These are phyloP conservation scores for Tulasnella sp. DNA, from an alignment of 768 basidiomycete species.

Conservation along the genomic window DNA sequence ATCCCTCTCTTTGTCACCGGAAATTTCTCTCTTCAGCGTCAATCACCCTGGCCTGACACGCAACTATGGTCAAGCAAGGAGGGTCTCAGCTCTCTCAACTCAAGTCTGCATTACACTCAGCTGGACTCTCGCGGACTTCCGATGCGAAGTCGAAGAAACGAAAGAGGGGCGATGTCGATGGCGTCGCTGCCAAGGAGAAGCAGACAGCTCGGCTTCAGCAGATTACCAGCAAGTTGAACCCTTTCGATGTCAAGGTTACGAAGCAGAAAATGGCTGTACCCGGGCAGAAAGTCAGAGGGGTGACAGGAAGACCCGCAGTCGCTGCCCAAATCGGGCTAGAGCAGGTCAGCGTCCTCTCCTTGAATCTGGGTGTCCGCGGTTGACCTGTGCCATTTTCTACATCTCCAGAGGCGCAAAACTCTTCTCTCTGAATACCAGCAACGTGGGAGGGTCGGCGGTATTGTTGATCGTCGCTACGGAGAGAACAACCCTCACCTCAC, in stretches of 20 bases:
- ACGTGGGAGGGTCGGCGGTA: slow-evolving; percentile 71
- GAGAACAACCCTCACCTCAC: slow-evolving; percentile 88
- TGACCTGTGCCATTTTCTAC: slow-evolving; percentile 13
- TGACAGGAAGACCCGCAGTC: slow-evolving; percentile 69
- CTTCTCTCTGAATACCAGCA: slow-evolving; percentile 80
- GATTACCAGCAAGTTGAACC: slow-evolving; percentile 79
- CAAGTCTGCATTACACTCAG: slow-evolving; percentile 68
- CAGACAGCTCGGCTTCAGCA: slow-evolving; percentile 66
- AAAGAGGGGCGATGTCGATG: slow-evolving; percentile 41
- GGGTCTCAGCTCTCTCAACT: slow-evolving; percentile 81
- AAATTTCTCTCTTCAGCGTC: slow-evolving; percentile 1
- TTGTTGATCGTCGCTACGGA: slow-evolving; percentile 91
- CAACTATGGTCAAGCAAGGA: slow-evolving; percentile 7
- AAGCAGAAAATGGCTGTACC: slow-evolving; percentile 90
- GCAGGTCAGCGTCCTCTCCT: slow-evolving; percentile 61
- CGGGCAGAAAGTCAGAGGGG: slow-evolving; percentile 75
- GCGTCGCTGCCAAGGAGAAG: slow-evolving; percentile 50
- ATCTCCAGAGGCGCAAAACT: slow-evolving; percentile 84
- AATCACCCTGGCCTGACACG: background rate
- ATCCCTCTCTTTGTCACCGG: slow-evolving; percentile 2
- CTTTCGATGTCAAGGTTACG: slow-evolving; percentile 88
- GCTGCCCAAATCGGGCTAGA: slow-evolving; percentile 88
- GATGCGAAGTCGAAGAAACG: slow-evolving; percentile 48
- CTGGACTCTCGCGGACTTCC: slow-evolving; percentile 60
- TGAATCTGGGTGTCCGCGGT: no score